Percentiles rank a stretch among this genome's conserved stretches.
These are phyloP conservation scores for Fomitopsis palustris DNA, from an alignment of 1,284 basidiomycete species.

Conservation along the genomic window DNA sequence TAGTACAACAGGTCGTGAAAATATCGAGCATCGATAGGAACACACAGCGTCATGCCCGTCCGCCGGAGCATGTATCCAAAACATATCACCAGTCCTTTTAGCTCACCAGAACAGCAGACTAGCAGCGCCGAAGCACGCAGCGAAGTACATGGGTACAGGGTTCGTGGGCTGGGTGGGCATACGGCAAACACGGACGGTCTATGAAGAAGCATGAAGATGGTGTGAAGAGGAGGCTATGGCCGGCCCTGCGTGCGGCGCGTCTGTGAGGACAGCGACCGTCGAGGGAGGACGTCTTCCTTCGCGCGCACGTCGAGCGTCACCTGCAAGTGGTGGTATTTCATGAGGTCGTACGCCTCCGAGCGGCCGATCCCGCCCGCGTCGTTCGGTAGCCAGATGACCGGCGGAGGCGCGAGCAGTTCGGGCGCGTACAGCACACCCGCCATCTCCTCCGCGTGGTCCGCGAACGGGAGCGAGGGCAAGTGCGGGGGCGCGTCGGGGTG, in stretches of 20 bases:
- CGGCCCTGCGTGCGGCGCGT: conserved; percentile 1
- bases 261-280: conserved; percentile 6
- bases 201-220: neutral
- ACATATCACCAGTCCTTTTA: neutral
- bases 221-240: neutral
- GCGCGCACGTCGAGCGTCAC: conserved; percentile 64
- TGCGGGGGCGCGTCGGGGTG: conserved; percentile 75
- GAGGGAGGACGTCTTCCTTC: conserved; percentile 39
- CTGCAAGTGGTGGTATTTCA: conserved; percentile 63
- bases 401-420: conserved; percentile 69
- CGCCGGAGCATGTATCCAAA: neutral
- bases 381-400: conserved; percentile 79
- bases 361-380: conserved; percentile 68
- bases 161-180: neutral
- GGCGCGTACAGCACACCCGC: conserved; percentile 76
- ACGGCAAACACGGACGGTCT: neutral
- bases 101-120: neutral
- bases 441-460: conserved; percentile 73
- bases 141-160: neutral
- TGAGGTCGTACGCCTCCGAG: conserved; percentile 67
- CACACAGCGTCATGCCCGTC: neutral
- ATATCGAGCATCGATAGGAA: neutral
- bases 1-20: neutral
- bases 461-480: conserved; percentile 64
- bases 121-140: neutral